These are phyloP conservation scores for Cladosporium sp. DNA, from an alignment of 2,329 filamentous ascomycete genomes.

Conservation along the genomic window DNA sequence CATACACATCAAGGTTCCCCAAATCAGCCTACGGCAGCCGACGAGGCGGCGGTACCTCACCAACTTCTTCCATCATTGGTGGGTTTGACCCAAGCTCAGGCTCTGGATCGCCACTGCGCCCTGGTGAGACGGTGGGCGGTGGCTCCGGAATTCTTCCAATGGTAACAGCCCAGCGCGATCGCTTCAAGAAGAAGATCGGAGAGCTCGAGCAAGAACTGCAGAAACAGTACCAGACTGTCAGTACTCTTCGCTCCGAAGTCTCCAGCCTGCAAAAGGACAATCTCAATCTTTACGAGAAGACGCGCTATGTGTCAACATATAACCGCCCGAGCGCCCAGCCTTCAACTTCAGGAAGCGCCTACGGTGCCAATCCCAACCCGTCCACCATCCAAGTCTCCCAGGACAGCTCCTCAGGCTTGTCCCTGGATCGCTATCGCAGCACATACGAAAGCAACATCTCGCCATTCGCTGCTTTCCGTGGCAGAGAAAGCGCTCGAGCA, in stretches of 20 bases:
- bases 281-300: conserved; percentile 94
- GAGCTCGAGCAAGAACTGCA: conserved; percentile 90
- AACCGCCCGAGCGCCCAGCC: conserved; percentile 60
- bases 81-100: conserved; percentile 75
- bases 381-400: conserved; percentile 65
- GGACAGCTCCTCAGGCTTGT: conserved; percentile 47
- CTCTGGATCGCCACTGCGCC: conserved; percentile 54
- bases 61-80: conserved; percentile 96
- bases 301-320: conserved; percentile 92
- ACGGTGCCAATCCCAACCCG: conserved; percentile 67
- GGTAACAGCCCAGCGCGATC: conserved; percentile 96
- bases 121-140: conserved; percentile 69
- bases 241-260: conserved; percentile 85
- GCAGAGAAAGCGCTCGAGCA: conserved; percentile 86
- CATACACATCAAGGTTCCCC: conserved; percentile 79
- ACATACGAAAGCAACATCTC: conserved; percentile 95
- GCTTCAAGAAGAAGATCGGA: conserved; percentile 93
- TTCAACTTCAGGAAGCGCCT: conserved; percentile 66
- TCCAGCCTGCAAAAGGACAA: conserved; percentile 95
- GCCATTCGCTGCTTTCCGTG: conserved; percentile 91
- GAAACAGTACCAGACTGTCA: conserved; percentile 77
- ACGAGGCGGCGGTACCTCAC: conserved; percentile 73
- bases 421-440: conserved; percentile 75
- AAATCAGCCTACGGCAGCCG: conserved; percentile 62
- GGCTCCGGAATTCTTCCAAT: conserved; percentile 92